phyloP scores from a whole-genome alignment of 2,329 filamentous ascomycete species.

The Metarhizium guizhouense region DNA sequence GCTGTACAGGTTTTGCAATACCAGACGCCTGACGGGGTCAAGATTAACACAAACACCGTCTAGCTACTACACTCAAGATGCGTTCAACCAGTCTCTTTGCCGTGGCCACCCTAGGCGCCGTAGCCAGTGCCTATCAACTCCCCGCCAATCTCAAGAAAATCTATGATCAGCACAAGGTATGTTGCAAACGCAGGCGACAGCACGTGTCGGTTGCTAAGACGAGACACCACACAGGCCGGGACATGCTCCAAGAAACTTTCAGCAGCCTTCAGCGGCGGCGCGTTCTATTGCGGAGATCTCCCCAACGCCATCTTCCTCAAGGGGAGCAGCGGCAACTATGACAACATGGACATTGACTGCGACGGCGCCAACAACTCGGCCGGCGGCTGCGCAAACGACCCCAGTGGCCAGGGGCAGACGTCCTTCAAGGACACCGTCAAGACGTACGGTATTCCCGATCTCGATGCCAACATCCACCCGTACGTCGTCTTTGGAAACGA shows the following conservation, averaged over 20 bases:
- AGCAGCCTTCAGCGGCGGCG: constrained; percentile 1
- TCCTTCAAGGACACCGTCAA: constrained; percentile 33
- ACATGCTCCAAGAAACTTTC: constrained; percentile 11
- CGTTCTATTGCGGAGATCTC: neutral
- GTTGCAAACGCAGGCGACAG: neutral
- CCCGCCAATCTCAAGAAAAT: constrained; percentile 8
- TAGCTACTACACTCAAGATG: neutral
- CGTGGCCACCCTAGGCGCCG: constrained; percentile 6
- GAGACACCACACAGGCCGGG: neutral
- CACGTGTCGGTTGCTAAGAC: constrained; percentile 2
- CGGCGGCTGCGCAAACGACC: constrained; percentile 35
- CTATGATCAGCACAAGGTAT: constrained; percentile 7
- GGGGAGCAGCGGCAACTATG: neutral
- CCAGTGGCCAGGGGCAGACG: constrained; percentile 36
- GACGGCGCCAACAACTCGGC: constrained; percentile 39
- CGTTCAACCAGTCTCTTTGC: neutral
- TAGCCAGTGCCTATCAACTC: constrained; percentile 8
- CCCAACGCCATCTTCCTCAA: neutral
- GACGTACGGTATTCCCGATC: constrained; percentile 30
- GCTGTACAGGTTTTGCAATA: no score
- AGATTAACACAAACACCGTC: no score
- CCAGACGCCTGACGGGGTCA: no score
- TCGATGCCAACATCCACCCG: constrained; percentile 40
- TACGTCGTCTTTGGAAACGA: constrained; percentile 47
- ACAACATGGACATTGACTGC: constrained; percentile 51